Conservation (phyloP, 805 yeast species). For the Zygotorulaspora sp. region DNA sequence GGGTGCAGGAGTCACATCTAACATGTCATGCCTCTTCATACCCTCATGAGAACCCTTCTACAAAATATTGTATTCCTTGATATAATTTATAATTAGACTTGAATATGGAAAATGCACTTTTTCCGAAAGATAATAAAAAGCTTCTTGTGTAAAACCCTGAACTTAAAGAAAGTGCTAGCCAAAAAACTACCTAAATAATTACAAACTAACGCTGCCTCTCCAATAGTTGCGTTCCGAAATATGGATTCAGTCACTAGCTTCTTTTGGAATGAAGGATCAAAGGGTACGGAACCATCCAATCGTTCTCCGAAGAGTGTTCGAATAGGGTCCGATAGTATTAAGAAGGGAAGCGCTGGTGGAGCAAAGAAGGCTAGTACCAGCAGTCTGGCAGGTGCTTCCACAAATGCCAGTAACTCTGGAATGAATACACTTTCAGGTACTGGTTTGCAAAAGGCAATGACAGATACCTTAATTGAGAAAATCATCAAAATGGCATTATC, state of each 20-base stretch:
- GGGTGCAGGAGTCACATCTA: constrained; percentile 15
- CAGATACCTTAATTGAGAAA: constrained; percentile 71
- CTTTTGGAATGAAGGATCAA: constrained; percentile 29
- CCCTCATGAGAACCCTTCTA: not conserved
- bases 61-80: too few relatives aligned
- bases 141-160: not conserved
- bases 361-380: constrained; percentile 3
- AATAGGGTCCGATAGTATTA: constrained; percentile 1
- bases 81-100: too few relatives aligned
- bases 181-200: too few relatives aligned
- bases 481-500: constrained; percentile 71
- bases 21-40: constrained; percentile 8
- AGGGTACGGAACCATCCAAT: constrained; percentile 10
- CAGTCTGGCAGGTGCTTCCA: not conserved
- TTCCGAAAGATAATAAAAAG: not conserved
- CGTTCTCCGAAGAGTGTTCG: constrained; percentile 6
- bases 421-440: constrained; percentile 14
- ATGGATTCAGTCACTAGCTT: constrained; percentile 19
- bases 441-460: constrained; percentile 38
- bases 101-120: too few relatives aligned
- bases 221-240: too few relatives aligned
- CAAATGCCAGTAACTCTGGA: constrained; percentile 5
- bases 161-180: not conserved
- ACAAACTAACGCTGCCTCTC: too few relatives aligned
- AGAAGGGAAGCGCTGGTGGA: constrained; percentile 5